Base-by-base conservation (phyloP, 1,284 basidiomycete species). In the Cryptococcus sp. region DNA sequence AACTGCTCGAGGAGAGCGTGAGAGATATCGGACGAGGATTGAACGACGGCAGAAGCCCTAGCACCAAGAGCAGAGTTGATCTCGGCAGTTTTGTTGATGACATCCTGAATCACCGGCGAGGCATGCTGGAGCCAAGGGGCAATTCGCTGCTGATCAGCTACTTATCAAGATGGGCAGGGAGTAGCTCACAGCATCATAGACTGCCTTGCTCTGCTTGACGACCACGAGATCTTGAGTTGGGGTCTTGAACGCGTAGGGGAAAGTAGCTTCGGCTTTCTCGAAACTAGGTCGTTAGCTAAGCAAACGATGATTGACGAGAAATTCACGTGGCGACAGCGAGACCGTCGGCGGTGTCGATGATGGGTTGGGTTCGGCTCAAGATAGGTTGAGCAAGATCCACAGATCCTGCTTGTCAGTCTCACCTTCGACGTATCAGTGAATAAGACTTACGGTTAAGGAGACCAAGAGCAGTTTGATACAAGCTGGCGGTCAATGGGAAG, bases 201-300 rank as follows among this genome's bases (percentile, higher is more conserved):
- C 65, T 21, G 63, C 70, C 61, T 71, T 70, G 54, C 67, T 66
- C 62, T 75, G 72, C 64, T 74, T 72, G 59, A 73, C 70, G 45
- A 68, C 69, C 42, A 72, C 52, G 37, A 76, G 60, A 41, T 76
- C 73, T 50, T 69, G 56, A 50, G 74, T 72, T 23, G 69, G 70
- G 53, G 71, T 73, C 65, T 69, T 73, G 72, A 76, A 75, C 19
- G 73, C 62, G 66, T 72, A 74, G 37, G 74, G 74, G 67, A 73
- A 73, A 45, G 64, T 71, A 23, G 68, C 61, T 54, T 73, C 64
- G 50, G 70, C 73, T 41, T 69, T 66, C 59, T 76, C 72, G 48
- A 76, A 65, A 32, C 67, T 69, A 44, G 11, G 31, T 34, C 7
- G 36, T 55, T 40, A 49, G 48, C 25, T 31, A 19, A 19, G 9